These are phyloP conservation scores for Modicella reniformis DNA, from an alignment of 371 early-diverging fungal species.

Conservation along the genomic window DNA sequence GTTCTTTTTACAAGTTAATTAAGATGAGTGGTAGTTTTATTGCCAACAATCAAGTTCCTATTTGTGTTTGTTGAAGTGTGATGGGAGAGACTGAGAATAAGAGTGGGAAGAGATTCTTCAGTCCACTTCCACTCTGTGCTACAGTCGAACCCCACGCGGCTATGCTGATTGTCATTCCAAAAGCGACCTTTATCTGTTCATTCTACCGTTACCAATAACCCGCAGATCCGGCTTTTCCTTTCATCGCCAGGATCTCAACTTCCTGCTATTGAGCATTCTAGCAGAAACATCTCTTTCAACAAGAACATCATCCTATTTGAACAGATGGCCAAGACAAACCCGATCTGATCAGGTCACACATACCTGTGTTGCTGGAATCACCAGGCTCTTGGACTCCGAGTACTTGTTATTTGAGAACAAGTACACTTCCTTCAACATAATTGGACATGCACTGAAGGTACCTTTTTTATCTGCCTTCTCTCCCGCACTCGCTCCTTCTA, in stretches of 20 bases:
- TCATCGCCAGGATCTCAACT: not conserved
- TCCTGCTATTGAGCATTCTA: not conserved
- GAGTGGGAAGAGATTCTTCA: too few species aligned
- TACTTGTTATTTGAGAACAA: not conserved
- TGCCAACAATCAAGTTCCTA: too few species aligned
- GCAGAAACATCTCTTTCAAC: slow-evolving; percentile 2
- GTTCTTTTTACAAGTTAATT: too few species aligned
- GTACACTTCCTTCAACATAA: not conserved
- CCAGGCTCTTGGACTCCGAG: not conserved
- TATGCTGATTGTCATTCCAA: too few species aligned
- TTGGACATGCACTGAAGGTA: not conserved
- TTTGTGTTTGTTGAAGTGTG: too few species aligned
- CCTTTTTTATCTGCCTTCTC: not conserved
- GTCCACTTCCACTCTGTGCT: too few species aligned
- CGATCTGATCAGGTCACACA: not conserved
- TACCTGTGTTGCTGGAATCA: slow-evolving; percentile 1
- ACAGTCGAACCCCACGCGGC: too few species aligned
- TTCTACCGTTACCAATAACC: too few species aligned
- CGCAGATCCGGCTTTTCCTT: slow-evolving; percentile 3
- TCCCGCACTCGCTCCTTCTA: too few species aligned
- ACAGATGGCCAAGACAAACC: not conserved
- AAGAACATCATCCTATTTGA: not conserved
- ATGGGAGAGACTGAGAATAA: too few species aligned
- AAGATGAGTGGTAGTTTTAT: too few species aligned
- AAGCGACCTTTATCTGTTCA: too few species aligned